Evolutionary conservation across 2,329 filamentous ascomycete genomes (phyloP).

Genomic region (Trichophyton benhamiae): DNA sequence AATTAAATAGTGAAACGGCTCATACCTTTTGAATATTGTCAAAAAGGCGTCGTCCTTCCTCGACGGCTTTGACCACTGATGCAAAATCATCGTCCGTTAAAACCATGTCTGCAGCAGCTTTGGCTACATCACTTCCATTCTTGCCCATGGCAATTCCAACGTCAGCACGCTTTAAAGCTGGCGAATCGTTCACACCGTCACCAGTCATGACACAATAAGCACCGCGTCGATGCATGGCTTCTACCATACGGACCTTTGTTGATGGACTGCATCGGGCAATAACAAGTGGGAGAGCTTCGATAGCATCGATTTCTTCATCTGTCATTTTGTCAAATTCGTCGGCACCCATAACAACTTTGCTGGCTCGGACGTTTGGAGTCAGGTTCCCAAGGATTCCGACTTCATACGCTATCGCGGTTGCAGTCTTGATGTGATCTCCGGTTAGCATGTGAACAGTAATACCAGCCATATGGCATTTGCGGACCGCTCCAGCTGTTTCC

Average conservation of each 20-base stretch:
- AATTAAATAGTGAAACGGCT: background rate
- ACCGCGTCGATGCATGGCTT: slow-evolving; percentile 38
- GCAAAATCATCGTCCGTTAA: slow-evolving; percentile 62
- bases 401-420: slow-evolving; percentile 61
- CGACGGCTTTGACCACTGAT: slow-evolving; percentile 66
- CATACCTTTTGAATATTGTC: slow-evolving; percentile 58
- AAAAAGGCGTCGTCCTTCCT: slow-evolving; percentile 65
- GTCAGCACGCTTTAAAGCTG: slow-evolving; percentile 59
- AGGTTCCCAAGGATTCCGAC: slow-evolving; percentile 51
- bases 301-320: slow-evolving; percentile 53
- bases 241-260: slow-evolving; percentile 71
- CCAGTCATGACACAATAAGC: slow-evolving; percentile 69
- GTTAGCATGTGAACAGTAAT: slow-evolving; percentile 69
- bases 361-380: slow-evolving; percentile 44
- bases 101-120: slow-evolving; percentile 48
- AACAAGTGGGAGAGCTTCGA: slow-evolving; percentile 40
- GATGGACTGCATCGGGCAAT: slow-evolving; percentile 40
- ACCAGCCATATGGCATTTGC: slow-evolving; percentile 54
- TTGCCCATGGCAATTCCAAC: slow-evolving; percentile 73
- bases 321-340: slow-evolving; percentile 61
- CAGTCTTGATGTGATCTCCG: slow-evolving; percentile 62
- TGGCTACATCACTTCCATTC: slow-evolving; percentile 65
- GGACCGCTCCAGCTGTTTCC: slow-evolving; percentile 58
- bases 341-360: slow-evolving; percentile 55
- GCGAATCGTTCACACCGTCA: slow-evolving; percentile 68